These are phyloP conservation scores for Mangifera indica DNA, from an alignment of 345 rosid genomes.

Conservation along the genomic window DNA sequence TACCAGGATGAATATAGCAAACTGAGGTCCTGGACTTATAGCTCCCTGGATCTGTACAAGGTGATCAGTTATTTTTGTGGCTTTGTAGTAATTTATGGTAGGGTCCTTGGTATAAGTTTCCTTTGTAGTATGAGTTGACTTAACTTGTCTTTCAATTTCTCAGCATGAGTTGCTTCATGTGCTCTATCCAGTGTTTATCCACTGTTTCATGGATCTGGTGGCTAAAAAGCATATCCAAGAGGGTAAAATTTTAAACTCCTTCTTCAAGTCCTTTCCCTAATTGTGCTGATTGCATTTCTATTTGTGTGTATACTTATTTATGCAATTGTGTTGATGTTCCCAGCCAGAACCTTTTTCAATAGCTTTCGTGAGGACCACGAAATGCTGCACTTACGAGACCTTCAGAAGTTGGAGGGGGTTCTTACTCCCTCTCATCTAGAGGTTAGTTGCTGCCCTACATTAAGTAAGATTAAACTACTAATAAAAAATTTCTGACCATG, in stretches of 20 bases:
- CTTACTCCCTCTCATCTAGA: constrained; percentile 90
- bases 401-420: constrained; percentile 92
- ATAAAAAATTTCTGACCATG: background rate
- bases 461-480: background rate
- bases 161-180: constrained; percentile 97
- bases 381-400: constrained; percentile 79
- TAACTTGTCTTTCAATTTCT: constrained; percentile 23
- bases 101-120: background rate
- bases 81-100: background rate
- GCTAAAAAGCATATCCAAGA: constrained; percentile 79
- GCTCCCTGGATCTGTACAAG: constrained; percentile 87
- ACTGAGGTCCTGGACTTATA: constrained; percentile 79
- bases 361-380: constrained; percentile 87
- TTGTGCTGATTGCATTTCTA: constrained; percentile 4
- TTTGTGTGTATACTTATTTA: background rate
- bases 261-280: constrained; percentile 6
- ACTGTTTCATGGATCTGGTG: constrained; percentile 90
- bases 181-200: constrained; percentile 93
- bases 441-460: constrained; percentile 41
- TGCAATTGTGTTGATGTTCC: constrained; percentile 18
- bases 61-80: constrained; percentile 26
- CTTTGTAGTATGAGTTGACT: background rate
- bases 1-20: constrained; percentile 77
- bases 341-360: constrained; percentile 77
- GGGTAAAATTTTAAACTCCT: constrained; percentile 42